Percentiles rank a stretch among this genome's conserved stretches.
Evolutionary conservation across 1,139 yeast species (phyloP).

Genomic region (Kodamaea plutei): DNA sequence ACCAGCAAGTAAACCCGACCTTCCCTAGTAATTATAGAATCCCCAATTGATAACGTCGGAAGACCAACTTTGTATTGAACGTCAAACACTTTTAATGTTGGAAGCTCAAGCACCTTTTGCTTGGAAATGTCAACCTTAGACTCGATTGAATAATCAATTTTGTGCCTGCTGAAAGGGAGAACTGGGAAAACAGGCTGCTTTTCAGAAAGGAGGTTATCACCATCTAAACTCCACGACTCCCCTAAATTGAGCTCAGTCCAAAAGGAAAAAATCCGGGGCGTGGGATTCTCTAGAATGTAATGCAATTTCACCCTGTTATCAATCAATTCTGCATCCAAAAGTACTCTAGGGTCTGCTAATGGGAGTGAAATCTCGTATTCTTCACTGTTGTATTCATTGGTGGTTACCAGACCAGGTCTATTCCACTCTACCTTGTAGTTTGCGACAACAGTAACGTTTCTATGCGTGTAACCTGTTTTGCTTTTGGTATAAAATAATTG

Average conservation of each 20-base stretch:
- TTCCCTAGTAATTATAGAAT: slow-evolving; percentile 17
- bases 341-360: slow-evolving; percentile 64
- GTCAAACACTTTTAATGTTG: slow-evolving; percentile 59
- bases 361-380: slow-evolving; percentile 55
- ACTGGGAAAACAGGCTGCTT: slow-evolving; percentile 43
- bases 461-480: slow-evolving; percentile 36
- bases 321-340: slow-evolving; percentile 32
- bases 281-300: slow-evolving; percentile 70
- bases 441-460: slow-evolving; percentile 33
- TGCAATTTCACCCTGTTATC: slow-evolving; percentile 11
- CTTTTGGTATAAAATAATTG: slow-evolving; percentile 35
- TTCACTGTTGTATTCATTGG: slow-evolving; percentile 26
- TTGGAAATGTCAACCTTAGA: slow-evolving; percentile 1
- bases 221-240: slow-evolving; percentile 31
- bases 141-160: slow-evolving; percentile 31
- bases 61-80: slow-evolving; percentile 63
- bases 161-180: slow-evolving; percentile 57
- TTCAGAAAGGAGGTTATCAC: slow-evolving; percentile 25
- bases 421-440: slow-evolving; percentile 32
- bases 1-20: too few relatives aligned
- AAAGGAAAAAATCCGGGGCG: slow-evolving; percentile 63
- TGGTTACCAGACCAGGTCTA: slow-evolving; percentile 17
- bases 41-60: slow-evolving; percentile 46
- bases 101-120: slow-evolving; percentile 38
- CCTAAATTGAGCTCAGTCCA: slow-evolving; percentile 38